These are phyloP conservation scores for Eragrostis tef DNA, from an alignment of 202 grass and related monocot genomes.

Conservation along the genomic window DNA sequence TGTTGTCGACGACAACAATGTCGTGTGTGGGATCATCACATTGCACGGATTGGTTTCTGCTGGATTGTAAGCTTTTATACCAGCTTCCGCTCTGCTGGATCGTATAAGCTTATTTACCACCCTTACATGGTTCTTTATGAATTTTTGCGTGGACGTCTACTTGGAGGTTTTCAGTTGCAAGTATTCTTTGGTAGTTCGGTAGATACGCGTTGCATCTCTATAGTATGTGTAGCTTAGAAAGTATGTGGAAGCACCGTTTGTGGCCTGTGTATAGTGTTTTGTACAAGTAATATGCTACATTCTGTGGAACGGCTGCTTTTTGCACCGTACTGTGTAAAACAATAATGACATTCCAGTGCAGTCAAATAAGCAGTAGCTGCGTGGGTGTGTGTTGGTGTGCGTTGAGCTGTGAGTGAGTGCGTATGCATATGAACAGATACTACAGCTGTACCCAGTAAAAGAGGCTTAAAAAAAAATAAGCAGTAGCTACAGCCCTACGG, in stretches of 20 bases:
- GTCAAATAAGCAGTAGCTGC: too few species aligned
- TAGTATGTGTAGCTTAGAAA: constrained; percentile 19
- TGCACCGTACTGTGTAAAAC: too few species aligned
- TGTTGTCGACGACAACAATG: constrained; percentile 62
- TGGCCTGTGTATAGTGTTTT: constrained; percentile 10
- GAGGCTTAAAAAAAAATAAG: too few species aligned
- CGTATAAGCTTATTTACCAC: constrained; percentile 43
- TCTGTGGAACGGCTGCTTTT: not conserved
- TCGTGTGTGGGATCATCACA: constrained; percentile 83
- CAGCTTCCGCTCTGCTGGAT: constrained; percentile 43
- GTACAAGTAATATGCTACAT: not conserved
- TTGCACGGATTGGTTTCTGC: constrained; percentile 86
- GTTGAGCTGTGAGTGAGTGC: too few species aligned
- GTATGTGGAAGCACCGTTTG: not conserved
- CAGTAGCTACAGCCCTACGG: not conserved
- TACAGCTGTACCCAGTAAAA: too few species aligned
- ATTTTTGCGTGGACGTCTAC: not conserved
- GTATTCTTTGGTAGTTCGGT: not conserved
- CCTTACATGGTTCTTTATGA: constrained; percentile 13
- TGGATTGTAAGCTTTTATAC: constrained; percentile 60
- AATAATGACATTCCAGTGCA: too few species aligned
- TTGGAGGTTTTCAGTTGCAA: constrained; percentile 13
- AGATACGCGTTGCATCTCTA: not conserved
- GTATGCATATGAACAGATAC: too few species aligned
- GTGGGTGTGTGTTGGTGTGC: too few species aligned